Percentiles rank a stretch among this genome's conserved stretches.
These are phyloP conservation scores for Niebla homalea DNA, from an alignment of 495 filamentous ascomycete species.

Conservation along the genomic window DNA sequence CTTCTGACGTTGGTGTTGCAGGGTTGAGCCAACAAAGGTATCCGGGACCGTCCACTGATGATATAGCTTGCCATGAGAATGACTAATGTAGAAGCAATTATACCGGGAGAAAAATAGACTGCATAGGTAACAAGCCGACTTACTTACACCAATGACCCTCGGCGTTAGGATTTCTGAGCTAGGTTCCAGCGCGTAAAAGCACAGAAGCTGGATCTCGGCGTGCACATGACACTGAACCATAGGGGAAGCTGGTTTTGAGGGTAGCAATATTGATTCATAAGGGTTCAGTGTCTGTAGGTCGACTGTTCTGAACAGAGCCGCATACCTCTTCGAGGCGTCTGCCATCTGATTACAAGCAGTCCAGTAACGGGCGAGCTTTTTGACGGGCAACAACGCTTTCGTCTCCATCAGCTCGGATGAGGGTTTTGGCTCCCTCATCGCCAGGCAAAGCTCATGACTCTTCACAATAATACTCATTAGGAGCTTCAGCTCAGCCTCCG, in stretches of 20 bases:
- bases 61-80: conserved; percentile 13
- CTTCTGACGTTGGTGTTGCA: background rate
- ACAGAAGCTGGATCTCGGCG: conserved; percentile 15
- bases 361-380: conserved; percentile 18
- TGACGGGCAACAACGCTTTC: conserved; percentile 7
- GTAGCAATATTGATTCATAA: background rate
- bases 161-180: background rate
- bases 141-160: conserved; percentile 15
- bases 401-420: background rate
- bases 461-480: conserved; percentile 1
- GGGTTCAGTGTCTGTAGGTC: conserved; percentile 1
- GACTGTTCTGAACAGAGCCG: conserved; percentile 1
- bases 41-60: conserved; percentile 12
- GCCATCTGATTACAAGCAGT: conserved; percentile 10
- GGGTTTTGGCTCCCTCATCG: background rate
- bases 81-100: conserved; percentile 7
- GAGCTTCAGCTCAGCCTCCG: background rate
- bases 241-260: background rate
- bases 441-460: conserved; percentile 8
- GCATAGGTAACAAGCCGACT: conserved; percentile 17
- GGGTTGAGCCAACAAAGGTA: background rate
- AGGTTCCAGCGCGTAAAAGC: background rate
- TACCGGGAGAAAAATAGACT: conserved; percentile 14
- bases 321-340: conserved; percentile 6
- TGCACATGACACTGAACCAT: conserved; percentile 11